Evolutionary conservation across 78 protist species (phyloP).

Genomic region (Bodo saltans): DNA sequence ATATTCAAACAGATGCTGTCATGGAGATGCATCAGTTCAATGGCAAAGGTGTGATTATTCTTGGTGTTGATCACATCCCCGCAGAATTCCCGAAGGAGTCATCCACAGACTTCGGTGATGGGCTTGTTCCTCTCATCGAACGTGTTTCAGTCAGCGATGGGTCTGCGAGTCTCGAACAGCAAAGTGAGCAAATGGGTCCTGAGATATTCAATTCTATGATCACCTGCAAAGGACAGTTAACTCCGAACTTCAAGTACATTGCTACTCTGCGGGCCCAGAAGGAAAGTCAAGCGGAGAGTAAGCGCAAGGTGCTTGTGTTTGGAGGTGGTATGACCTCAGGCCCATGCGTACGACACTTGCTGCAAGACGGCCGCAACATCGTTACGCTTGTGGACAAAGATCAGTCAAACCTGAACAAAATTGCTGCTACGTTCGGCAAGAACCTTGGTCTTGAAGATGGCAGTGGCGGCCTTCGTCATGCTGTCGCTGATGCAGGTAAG

Average conservation of each 20-base stretch:
- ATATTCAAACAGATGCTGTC: constrained; percentile 47
- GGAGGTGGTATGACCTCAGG: constrained; percentile 32
- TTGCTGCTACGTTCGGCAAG: background rate
- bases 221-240: constrained; percentile 54
- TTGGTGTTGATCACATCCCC: constrained; percentile 84
- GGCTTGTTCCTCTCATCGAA: constrained; percentile 47
- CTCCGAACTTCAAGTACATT: constrained; percentile 69
- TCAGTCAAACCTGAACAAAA: background rate
- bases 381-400: constrained; percentile 2
- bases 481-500: background rate
- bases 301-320: constrained; percentile 9
- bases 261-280: constrained; percentile 32
- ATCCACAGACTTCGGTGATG: constrained; percentile 69
- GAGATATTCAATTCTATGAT: constrained; percentile 49
- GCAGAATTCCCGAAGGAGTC: constrained; percentile 87
- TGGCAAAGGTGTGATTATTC: constrained; percentile 65
- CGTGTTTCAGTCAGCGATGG: constrained; percentile 40
- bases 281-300: background rate
- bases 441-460: too few species aligned
- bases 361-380: background rate
- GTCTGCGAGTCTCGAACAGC: background rate
- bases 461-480: background rate
- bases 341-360: constrained; percentile 21
- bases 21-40: constrained; percentile 17
- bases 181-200: background rate